Evolutionary conservation across 305 asterid genomes (phyloP).

Genomic region (Petunia hybrid): DNA sequence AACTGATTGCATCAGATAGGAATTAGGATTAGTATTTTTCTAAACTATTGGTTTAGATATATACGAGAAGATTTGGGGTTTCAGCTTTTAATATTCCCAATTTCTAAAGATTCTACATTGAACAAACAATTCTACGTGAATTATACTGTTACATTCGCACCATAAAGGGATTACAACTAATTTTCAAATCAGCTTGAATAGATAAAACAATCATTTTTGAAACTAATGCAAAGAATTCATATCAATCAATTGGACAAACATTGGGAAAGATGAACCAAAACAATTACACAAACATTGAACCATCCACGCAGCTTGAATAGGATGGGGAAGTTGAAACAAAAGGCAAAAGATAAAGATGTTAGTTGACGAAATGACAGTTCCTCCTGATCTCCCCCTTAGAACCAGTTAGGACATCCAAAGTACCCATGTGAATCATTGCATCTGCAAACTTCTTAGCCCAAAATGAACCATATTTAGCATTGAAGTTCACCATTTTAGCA

Average conservation of each 20-base stretch:
- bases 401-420: slow-evolving; percentile 59
- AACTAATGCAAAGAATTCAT: too few relatives aligned
- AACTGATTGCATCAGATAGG: too few relatives aligned
- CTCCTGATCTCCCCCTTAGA: slow-evolving; percentile 42
- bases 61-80: too few relatives aligned
- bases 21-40: too few relatives aligned
- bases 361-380: slow-evolving; percentile 25
- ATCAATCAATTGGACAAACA: background rate
- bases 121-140: too few relatives aligned
- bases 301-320: background rate
- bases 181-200: too few relatives aligned
- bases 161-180: too few relatives aligned
- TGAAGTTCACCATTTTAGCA: slow-evolving; percentile 40
- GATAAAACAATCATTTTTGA: too few relatives aligned
- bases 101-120: too few relatives aligned
- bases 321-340: background rate
- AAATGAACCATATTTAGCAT: slow-evolving; percentile 37
- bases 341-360: background rate
- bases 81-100: too few relatives aligned
- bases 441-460: slow-evolving; percentile 62
- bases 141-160: too few relatives aligned
- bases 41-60: too few relatives aligned
- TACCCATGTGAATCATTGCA: slow-evolving; percentile 70
- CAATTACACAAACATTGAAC: background rate
- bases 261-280: background rate